Base-by-base conservation (phyloP, 2,329 filamentous ascomycete species). In the Aspergillus pseudotamarii region DNA sequence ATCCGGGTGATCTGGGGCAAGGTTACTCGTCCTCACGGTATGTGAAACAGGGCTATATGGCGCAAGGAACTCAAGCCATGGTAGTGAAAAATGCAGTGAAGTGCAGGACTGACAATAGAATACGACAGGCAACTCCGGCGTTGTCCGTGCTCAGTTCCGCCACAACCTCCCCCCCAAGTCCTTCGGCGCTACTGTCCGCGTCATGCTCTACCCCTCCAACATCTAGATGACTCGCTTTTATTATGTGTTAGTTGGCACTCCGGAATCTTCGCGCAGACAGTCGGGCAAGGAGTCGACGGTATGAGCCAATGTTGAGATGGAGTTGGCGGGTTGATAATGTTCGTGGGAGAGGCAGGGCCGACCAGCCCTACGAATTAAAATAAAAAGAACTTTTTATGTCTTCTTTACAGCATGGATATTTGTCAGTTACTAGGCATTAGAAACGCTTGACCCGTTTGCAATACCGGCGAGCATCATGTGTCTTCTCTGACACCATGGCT, bases 1-100 rank as follows among this genome's bases (percentile, higher is more conserved):
- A 96, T 98, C 85, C 90, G 94, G 80, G 91, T 98, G 76, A 97
- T 98, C 87, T 98, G 94, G 93, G 94, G 94, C 87, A 97, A 97
- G 88, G 91, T 98, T 81, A 96, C 93, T 81, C 88, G 93, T 80
- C 90, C 93, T 81, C 94, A 98, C 85, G 94, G 92, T 94, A 91
- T 76, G 84, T 81, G 57, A 57, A 30, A 32, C 65, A 8, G 56
- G 57, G 16, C 59, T 60, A 68, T 36, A 61, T 63, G 28, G 50
- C 30, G 57, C 57, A 55, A 57, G n/a, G 38, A 30, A 21, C 34
- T 63, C 50, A 23, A 38, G 26, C 43, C 34, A 61, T 58, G 32
- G 12, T 43, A 38, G 26, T 38, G 21, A 26, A 23, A 32, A 28
- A 41, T 54, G 30, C 34, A 55, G 23, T 50, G 26, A 43, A 19